Evolutionary conservation across 257 asterid species (phyloP).

Genomic region (Echium plantagineum): DNA sequence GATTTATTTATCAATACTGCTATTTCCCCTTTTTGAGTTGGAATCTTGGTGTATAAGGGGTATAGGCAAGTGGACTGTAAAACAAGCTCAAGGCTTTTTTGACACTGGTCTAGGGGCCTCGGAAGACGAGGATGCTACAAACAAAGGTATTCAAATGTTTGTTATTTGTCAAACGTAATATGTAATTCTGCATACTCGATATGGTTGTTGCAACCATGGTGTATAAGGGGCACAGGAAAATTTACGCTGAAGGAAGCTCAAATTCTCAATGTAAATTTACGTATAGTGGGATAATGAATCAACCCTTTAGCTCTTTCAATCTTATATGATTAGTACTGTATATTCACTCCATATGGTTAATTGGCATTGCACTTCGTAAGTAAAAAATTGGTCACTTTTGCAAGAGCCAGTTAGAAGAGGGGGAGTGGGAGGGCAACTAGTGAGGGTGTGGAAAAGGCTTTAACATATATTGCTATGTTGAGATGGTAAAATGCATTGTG

Average conservation of each 20-base stretch:
- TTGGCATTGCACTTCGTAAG: no score
- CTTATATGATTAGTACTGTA: no score
- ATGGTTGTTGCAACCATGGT: no score
- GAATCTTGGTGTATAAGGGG: constrained; percentile 31
- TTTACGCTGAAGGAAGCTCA: no score
- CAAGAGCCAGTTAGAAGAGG: no score
- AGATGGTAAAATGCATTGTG: background rate
- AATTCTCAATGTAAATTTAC: no score
- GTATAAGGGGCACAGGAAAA: no score
- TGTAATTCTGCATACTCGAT: background rate
- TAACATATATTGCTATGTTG: background rate
- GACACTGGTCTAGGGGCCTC: constrained; percentile 30
- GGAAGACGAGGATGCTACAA: constrained; percentile 27
- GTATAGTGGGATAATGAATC: no score
- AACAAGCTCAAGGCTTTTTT: constrained; percentile 69
- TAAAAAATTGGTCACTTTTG: no score
- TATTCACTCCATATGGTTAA: no score
- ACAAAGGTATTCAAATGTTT: constrained; percentile 28
- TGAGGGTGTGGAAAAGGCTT: background rate
- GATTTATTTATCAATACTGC: background rate
- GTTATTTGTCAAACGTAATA: background rate
- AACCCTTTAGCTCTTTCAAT: no score
- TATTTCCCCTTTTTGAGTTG: background rate
- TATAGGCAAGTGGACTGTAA: constrained; percentile 89
- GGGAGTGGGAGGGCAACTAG: no score